Conservation (phyloP, 192 early-diverging fungal genomes). For the Haplosporangium gracile region DNA sequence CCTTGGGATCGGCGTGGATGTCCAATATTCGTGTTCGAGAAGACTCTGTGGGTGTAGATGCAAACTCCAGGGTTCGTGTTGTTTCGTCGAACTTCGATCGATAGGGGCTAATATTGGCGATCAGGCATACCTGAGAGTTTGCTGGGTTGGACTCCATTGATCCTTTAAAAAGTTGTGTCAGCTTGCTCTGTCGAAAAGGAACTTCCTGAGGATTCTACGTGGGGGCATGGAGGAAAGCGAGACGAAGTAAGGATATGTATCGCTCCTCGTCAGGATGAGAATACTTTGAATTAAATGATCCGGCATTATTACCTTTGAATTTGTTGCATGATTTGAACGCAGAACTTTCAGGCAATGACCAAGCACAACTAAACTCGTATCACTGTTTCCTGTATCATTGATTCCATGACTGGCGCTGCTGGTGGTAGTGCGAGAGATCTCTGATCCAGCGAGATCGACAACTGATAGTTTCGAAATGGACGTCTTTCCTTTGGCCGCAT, state of each 20-base stretch:
- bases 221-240: background rate
- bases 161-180: slow-evolving; percentile 77
- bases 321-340: slow-evolving; percentile 62
- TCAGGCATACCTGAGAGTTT: slow-evolving; percentile 55
- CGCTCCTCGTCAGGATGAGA: background rate
- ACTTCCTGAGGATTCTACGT: slow-evolving; percentile 58
- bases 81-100: slow-evolving; percentile 69
- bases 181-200: slow-evolving; percentile 75
- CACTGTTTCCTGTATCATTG: slow-evolving; percentile 76
- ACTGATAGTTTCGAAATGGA: slow-evolving; percentile 67
- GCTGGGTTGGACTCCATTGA: slow-evolving; percentile 65
- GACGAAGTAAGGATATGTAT: background rate
- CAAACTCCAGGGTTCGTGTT: slow-evolving; percentile 72
- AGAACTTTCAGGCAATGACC: slow-evolving; percentile 79
- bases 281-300: background rate
- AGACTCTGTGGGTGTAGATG: slow-evolving; percentile 66
- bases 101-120: slow-evolving; percentile 74
- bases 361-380: slow-evolving; percentile 77
- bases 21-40: background rate
- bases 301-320: slow-evolving; percentile 46
- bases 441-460: slow-evolving; percentile 80
- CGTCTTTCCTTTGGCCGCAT: slow-evolving; percentile 52
- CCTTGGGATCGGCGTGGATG: background rate
- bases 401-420: slow-evolving; percentile 65
- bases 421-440: slow-evolving; percentile 68